Base-by-base conservation (phyloP, 2,329 filamentous ascomycete genomes). In the Exophiala viscosa region DNA sequence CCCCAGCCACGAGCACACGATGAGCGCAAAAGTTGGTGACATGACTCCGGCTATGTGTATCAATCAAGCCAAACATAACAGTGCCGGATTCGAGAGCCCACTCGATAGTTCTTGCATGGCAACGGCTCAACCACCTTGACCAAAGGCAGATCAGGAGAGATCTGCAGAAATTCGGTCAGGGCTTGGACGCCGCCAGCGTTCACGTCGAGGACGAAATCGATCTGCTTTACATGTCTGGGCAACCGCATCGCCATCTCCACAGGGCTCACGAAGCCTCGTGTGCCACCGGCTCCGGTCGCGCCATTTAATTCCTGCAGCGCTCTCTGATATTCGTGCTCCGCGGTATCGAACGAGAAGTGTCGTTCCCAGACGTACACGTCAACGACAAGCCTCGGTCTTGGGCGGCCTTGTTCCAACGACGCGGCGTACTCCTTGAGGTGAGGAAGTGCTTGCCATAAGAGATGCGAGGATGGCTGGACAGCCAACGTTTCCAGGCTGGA, bases 321-420 rank as follows among this genome's bases (percentile, higher is more conserved):
- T 10, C 20, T 35, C 13, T 38, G 47, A 32, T 57, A 54, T 6
- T 59, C 52, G n/a, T 47, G 38, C 15, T 55, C 50, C 13, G 56
- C 46, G 23, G 45, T 28, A 36, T 60, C 57, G 23, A 57, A 60
- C 5, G 51, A 50, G 36, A 60, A 57, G 31, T 60, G 57, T 31
- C 48, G 28, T 14, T 60, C 54, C 38, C 43, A 43, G 23, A 59
- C 45, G 28, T 50, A 46, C 8, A 60, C 38, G 33, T 60, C 57
- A 15, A 57, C 20, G 28, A 51, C 23, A 17, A 60, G 32, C 9
- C 33, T 50, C 9, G 56, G 56, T 42, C 39, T 41, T 7, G 39
- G 10, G n/a, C 34, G 36, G n/a, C 33, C 38, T n/a, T 11, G 15
- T 2, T 42, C 36, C 9, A 55, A 40, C 5, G 40, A 47, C 8